A percentile compares a stretch with the other conserved stretches of the same genome.
Conservation (phyloP, 768 basidiomycete genomes). For the button mushroom (Agaricus bisporus) region DNA sequence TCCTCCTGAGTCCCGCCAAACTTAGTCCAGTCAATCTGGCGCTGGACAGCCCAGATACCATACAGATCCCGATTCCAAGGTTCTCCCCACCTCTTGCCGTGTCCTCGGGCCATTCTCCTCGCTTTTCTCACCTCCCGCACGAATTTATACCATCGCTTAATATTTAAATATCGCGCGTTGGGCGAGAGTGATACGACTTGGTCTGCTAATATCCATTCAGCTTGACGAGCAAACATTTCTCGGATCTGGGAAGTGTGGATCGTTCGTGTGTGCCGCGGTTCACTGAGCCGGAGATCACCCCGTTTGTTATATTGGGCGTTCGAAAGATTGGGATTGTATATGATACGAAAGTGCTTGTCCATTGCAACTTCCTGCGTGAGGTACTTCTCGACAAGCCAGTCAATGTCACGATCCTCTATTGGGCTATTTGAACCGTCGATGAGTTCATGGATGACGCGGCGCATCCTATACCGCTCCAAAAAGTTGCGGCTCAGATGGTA, state of each 20-base stretch:
- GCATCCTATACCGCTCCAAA: constrained; percentile 43
- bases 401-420: constrained; percentile 33
- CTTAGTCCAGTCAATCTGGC: constrained; percentile 18
- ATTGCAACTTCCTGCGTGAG: constrained; percentile 20
- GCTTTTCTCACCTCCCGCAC: constrained; percentile 24
- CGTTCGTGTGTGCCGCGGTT: constrained; percentile 37
- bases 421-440: constrained; percentile 27
- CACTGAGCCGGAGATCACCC: constrained; percentile 20
- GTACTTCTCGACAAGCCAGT: constrained; percentile 45
- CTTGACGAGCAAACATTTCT: constrained; percentile 46
- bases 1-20: constrained; percentile 24
- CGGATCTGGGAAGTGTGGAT: constrained; percentile 47
- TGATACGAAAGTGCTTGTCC: constrained; percentile 23
- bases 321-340: constrained; percentile 20
- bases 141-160: constrained; percentile 43
- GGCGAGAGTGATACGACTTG: constrained; percentile 26
- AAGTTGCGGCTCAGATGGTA: constrained; percentile 41
- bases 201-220: constrained; percentile 53
- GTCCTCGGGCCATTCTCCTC: constrained; percentile 23
- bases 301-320: background rate
- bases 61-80: constrained; percentile 18
- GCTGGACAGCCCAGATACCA: constrained; percentile 8
- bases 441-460: constrained; percentile 42
- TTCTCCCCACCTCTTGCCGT: constrained; percentile 26
- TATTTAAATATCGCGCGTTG: constrained; percentile 29